A percentile compares a stretch with the other conserved stretches of the same genome.
Conservation (phyloP, 306 rosid genomes). For the Dalbergia cultrata region DNA sequence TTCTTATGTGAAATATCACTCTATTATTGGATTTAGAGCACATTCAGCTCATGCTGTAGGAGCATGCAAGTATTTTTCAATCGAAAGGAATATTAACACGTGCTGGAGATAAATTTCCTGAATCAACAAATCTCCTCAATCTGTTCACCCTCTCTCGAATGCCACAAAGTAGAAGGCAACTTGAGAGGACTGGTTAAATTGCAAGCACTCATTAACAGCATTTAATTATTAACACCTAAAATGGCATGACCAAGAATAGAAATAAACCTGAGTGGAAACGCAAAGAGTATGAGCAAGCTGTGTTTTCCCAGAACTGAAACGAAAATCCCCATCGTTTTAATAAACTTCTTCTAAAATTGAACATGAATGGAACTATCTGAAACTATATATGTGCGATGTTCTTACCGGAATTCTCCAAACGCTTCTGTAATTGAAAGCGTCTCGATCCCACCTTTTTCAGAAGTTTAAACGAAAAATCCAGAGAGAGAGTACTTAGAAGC, state of each 20-base stretch:
- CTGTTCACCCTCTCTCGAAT: slow-evolving; percentile 12
- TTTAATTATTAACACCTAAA: slow-evolving; percentile 21
- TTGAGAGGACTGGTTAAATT: slow-evolving; percentile 1
- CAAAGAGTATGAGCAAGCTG: slow-evolving; percentile 98
- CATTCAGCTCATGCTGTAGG: too few species aligned
- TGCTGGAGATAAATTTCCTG: neutral
- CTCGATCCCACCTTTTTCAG: slow-evolving; percentile 85
- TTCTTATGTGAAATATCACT: too few species aligned
- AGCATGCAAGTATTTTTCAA: too few species aligned
- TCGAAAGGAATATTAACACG: neutral
- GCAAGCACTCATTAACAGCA: neutral
- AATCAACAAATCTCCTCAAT: slow-evolving; percentile 7
- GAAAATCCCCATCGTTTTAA: slow-evolving; percentile 29
- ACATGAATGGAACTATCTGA: neutral
- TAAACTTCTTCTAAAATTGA: slow-evolving; percentile 25
- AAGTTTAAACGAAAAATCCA: slow-evolving; percentile 5
- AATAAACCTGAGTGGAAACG: slow-evolving; percentile 89
- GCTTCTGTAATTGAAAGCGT: slow-evolving; percentile 93
- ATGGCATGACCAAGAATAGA: slow-evolving; percentile 25
- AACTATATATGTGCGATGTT: slow-evolving; percentile 18
- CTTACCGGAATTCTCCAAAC: slow-evolving; percentile 95
- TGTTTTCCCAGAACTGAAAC: slow-evolving; percentile 91
- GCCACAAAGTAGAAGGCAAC: slow-evolving; percentile 2
- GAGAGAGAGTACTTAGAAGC: slow-evolving; percentile 6
- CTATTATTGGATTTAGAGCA: too few species aligned